Evolutionary conservation across 2,329 filamentous ascomycete species (phyloP), one percentile per base, ranked within the genome.

Genomic region (Eurotiales sp.): DNA sequence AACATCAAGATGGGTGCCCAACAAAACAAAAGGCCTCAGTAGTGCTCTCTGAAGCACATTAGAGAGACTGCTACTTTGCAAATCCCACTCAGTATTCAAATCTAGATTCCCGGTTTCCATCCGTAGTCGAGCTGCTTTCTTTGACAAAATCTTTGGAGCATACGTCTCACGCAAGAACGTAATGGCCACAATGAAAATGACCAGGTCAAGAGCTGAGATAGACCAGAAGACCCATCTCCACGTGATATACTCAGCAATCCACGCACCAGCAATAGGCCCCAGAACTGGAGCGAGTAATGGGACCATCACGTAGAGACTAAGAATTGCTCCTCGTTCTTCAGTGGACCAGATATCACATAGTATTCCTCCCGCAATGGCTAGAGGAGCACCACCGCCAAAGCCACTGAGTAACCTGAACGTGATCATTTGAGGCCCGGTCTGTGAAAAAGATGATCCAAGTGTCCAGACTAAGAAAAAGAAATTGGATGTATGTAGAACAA

Each of bases 191-290:
- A 37, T 12, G 7, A 14, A 5, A 37, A 85, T 70, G 25, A 70
- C 58, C 59, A 86, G 81, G 53, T 82, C 79, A 15, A 74, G 48
- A 54, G 80, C 82, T 30, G 85, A 83, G 77, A 87, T 82, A 59
- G 86, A 66, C 61, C 85, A 88, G 71, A 85, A 78, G 8, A 83
- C 87, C 85, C 34, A 37, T 7, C 34, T 6, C 34, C 34, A 37
- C 7, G 7, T 14, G 7, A 7, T 37, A 14, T 6, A 4, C n/a
- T 37, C 7, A 12, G 34, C 7, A 19, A 37, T 6, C 7, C 7
- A 37, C 7, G 7, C 34, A 5, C 34, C 34, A 37, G n/a, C n/a
- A n/a, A 37, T 19, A 19, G 34, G 34, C 7, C 34, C 34, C 4
- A 37, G 7, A 37, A 14, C 7, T 4, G 34, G 34, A 37, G 7